Evolutionary conservation across 176 grass and related monocot species (phyloP), one percentile per base, ranked within the genome.

Genomic region (Secale cereale): DNA sequence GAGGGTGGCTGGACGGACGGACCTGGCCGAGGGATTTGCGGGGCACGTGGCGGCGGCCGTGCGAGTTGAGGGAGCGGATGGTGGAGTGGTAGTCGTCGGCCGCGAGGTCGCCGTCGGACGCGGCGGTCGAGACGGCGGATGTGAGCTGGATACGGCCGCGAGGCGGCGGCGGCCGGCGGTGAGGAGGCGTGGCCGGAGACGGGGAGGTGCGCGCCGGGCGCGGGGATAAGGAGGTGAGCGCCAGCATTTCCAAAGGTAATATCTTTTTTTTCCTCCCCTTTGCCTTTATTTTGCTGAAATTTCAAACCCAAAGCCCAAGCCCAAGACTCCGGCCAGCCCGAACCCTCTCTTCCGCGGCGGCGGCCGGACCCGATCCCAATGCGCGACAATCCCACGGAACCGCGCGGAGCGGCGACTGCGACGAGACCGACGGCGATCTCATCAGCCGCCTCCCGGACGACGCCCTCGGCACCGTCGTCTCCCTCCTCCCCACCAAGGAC

Each of bases 21-120:
- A 95, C 96, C 96, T 98, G 96, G 3, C 93, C 93, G 66, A 98
- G 96, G 40, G 91, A 98, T 81, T 95, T 98, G 40, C 90, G 94
- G 7, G 96, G 91, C 59, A 81, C 83, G 69, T 92, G 78, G 77
- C 96, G 75, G 68, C 95, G 93, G 43, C 88, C 96, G 35, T 81
- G 80, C 81, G 96, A 93, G 81, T 98, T 95, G 83, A 98, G 93
- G 12, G 96, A 85, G 83, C 81, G 88, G 54, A 94, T 79, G 33
- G 93, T 98, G 45, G 91, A 85, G 83, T 95, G 89, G 89, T 94
- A 98, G 65, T 89, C 91, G 88, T 95, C 85, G 28, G 48, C 70
- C 8, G 45, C 1, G 45, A 4, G 9, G 27, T 16, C 23, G 78
- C 78, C 25, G 17, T 74, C 75, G 29, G 83, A 16, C 8, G 70